Conservation (phyloP, 495 filamentous ascomycete genomes). For the Hypoxylon trugodes region DNA sequence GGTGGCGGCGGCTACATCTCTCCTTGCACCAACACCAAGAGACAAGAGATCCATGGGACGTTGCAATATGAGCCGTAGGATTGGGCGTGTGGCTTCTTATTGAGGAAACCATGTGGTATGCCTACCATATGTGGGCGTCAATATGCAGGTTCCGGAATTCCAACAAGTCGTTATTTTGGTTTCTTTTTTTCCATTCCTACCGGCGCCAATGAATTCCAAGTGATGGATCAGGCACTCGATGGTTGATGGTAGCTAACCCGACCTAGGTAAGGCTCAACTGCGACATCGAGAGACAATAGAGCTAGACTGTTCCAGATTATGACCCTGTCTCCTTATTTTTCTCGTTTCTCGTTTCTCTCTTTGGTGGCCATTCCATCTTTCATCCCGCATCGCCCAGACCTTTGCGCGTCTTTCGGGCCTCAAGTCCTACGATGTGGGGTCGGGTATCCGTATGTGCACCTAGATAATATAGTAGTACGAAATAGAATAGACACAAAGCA, state of each 20-base stretch:
- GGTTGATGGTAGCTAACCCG: constrained; percentile 12
- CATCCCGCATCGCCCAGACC: constrained; percentile 22
- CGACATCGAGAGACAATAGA: constrained; percentile 4
- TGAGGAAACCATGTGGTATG: constrained; percentile 27
- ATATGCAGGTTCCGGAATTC: constrained; percentile 30
- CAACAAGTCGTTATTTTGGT: not conserved
- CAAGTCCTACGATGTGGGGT: constrained; percentile 38
- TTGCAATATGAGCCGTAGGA: too few relatives aligned
- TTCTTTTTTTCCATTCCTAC: too few relatives aligned
- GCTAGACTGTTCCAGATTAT: constrained; percentile 29
- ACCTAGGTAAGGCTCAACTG: constrained; percentile 18
- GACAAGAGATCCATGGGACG: not conserved
- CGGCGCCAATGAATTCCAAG: constrained; percentile 8
- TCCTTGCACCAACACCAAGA: constrained; percentile 10
- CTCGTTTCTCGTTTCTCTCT: too few relatives aligned
- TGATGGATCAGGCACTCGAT: constrained; percentile 8
- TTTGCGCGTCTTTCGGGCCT: constrained; percentile 38
- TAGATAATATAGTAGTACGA: not conserved
- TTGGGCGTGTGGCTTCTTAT: constrained; percentile 6
- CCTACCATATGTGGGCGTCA: constrained; percentile 9
- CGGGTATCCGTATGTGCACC: constrained; percentile 25
- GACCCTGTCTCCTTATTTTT: constrained; percentile 11
- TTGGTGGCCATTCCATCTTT: too few relatives aligned
- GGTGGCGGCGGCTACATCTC: constrained; percentile 12
- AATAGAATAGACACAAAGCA: not conserved